These are phyloP conservation scores for Ogataea thermomethanolica DNA, from an alignment of 805 yeast species.

Conservation along the genomic window DNA sequence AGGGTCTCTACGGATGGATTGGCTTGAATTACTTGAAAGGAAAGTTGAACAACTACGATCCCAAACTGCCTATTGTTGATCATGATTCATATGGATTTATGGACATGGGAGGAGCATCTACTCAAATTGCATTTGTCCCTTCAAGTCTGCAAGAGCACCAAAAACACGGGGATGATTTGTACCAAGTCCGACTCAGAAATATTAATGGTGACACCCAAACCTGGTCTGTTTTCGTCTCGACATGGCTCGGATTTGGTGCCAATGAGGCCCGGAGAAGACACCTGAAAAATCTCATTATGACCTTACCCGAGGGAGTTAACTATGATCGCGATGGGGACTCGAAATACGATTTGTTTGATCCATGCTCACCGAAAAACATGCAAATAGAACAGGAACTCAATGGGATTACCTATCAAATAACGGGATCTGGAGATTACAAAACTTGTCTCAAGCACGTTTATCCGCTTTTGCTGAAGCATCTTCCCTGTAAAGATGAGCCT, in stretches of 20 bases:
- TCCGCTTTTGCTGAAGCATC: slow-evolving; percentile 71
- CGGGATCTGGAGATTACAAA: slow-evolving; percentile 78
- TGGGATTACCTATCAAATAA: slow-evolving; percentile 46
- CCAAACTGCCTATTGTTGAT: slow-evolving; percentile 18
- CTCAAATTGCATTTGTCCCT: slow-evolving; percentile 93
- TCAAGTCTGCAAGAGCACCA: slow-evolving; percentile 52
- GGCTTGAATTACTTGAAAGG: slow-evolving; percentile 82
- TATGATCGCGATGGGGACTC: slow-evolving; percentile 46
- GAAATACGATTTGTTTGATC: slow-evolving; percentile 56
- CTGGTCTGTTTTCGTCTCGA: slow-evolving; percentile 88
- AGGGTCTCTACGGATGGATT: slow-evolving; percentile 95
- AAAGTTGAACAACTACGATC: slow-evolving; percentile 48
- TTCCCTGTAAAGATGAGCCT: slow-evolving; percentile 84
- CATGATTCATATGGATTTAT: slow-evolving; percentile 75
- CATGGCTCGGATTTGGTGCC: slow-evolving; percentile 98
- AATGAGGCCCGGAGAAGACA: slow-evolving; percentile 84
- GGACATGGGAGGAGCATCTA: slow-evolving; percentile 99
- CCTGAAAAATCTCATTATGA: slow-evolving; percentile 48
- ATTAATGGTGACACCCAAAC: slow-evolving; percentile 65
- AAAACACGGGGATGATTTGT: slow-evolving; percentile 71
- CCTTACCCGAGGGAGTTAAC: slow-evolving; percentile 43
- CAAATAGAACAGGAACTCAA: slow-evolving; percentile 44
- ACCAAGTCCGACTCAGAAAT: slow-evolving; percentile 60
- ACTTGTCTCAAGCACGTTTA: slow-evolving; percentile 67
- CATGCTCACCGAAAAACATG: slow-evolving; percentile 75